These are phyloP conservation scores for Globisporangium barbulae DNA, from an alignment of 352 stramenopile species.

Conservation along the genomic window DNA sequence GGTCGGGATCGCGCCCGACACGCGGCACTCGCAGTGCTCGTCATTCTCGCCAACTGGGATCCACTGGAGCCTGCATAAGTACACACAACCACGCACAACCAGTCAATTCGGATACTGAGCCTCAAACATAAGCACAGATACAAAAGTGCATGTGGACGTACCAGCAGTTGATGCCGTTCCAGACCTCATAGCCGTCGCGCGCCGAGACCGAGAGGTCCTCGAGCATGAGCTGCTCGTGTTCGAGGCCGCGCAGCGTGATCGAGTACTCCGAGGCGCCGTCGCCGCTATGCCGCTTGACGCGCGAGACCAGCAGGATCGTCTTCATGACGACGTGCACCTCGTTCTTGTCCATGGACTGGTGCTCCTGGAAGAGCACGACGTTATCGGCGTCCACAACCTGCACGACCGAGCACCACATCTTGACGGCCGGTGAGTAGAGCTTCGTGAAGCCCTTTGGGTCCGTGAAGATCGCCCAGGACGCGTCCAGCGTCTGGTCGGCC, in stretches of 20 bases:
- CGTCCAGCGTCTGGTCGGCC: conserved; percentile 4
- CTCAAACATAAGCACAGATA: not conserved
- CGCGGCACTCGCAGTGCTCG: conserved; percentile 16
- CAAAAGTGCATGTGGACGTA: not conserved
- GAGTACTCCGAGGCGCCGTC: conserved; percentile 1
- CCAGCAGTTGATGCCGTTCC: conserved; percentile 22
- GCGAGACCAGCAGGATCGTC: conserved; percentile 16
- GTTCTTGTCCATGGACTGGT: conserved; percentile 17
- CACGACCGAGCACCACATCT: conserved; percentile 19
- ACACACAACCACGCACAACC: not conserved
- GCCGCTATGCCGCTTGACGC: not conserved
- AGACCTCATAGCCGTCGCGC: conserved; percentile 17
- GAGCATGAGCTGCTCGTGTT: conserved; percentile 16
- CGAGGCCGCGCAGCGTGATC: conserved; percentile 15
- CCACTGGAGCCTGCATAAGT: conserved; percentile 10
- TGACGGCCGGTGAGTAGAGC: conserved; percentile 14
- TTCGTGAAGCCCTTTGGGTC: conserved; percentile 14
- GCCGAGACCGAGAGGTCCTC: conserved; percentile 16
- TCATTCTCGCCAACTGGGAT: conserved; percentile 11
- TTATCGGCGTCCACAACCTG: conserved; percentile 19
- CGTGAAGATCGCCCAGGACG: conserved; percentile 12
- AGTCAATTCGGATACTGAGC: not conserved
- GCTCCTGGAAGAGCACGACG: conserved; percentile 21
- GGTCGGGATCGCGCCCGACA: conserved; percentile 18
- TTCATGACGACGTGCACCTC: conserved; percentile 18